Base-by-base conservation (phyloP, 148 eudicot species). In the Fagopyrum tataricum region DNA sequence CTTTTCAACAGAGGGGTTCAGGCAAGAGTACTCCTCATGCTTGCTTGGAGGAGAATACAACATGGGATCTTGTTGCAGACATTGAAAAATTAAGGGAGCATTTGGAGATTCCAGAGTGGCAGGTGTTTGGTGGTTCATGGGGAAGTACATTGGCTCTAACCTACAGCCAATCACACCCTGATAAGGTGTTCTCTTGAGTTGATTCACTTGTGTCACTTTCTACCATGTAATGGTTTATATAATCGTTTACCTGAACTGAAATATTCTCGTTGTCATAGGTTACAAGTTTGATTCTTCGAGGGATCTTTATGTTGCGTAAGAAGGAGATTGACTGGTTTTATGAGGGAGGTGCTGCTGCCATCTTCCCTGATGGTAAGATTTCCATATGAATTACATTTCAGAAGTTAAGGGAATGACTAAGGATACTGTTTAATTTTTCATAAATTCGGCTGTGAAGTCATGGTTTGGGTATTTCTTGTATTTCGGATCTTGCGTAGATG, bases 71-170 rank as follows among this genome's bases (percentile, higher is more conserved):
- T 73, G 73, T 95, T 76, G 72, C 85, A 7, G 99, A 95, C 84
- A 79, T 88, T 79, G 99, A 95, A 76, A 95, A 92, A 75, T 84
- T 95, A 31, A 86, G 97, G 72, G 88, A 88, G 79, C 94, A 88
- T 80, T 79, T 95, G 72, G 85, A 87, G 80, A 83, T 95, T 82
- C 91, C 94, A 18, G 96, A 92, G 81, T 95, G 99, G 99, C 97
- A 92, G 96, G 99, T 95, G 37, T 95, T 95, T 84, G 99, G 99
- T 70, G 99, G 99, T 70, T 95, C 99, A 77, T 95, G 99, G 99
- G 99, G 99, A 80, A 90, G 97, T 83, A 95, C 99, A n/a, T 87
- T 95, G 77, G 89, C 97, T 79, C 96, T 95, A 82, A 94, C 91
- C 52, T 95, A 95, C 79, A 95, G 99, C 76, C 92, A 90, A 82